Evolutionary conservation across 2,329 filamentous ascomycete genomes (phyloP), one percentile per base, ranked within the genome.

Genomic region (Penicillium brasilianum): DNA sequence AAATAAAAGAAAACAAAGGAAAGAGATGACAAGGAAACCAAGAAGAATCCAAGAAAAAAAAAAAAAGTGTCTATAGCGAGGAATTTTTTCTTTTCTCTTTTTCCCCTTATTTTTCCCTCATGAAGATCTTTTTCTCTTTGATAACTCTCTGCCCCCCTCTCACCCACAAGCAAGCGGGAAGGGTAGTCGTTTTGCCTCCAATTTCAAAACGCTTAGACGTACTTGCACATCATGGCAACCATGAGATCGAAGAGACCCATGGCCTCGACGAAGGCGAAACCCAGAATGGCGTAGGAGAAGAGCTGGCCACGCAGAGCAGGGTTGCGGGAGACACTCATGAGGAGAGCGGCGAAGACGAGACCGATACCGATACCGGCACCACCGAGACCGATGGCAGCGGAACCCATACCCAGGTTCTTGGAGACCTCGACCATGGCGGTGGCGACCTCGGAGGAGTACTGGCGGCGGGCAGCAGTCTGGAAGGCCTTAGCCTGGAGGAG

Each of bases 351-450:
- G 88, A 96, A 96, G 80, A 96, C 92, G 79, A 94, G 88, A 87
- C 92, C 92, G 83, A 95, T 96, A 91, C 92, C 92, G 82, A 95
- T 92, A 92, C 91, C 90, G 79, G 91, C 90, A 90, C 90, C 90
- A 79, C 90, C 91, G 77, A 96, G 90, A 90, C 92, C 92, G 79
- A 96, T 93, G 85, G 92, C 92, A 77, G 92, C 92, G 74, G 88
- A 85, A 83, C 90, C 90, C 90, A 93, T 93, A 87, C 90, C 90
- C 77, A 93, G 81, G 89, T 93, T 93, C 88, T 92, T 90, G 82
- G 90, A 93, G 83, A 92, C 90, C 87, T 93, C 90, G 80, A 93
- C 90, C 85, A 93, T 89, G 82, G 90, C 90, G 86, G 74, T 64
- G 84, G 90, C 90, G 82, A 93, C 91, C 88, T 93, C 90, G 77